phyloP scores from a whole-genome alignment of 352 stramenopile genomes.

The Pythium myriotylum region DNA sequence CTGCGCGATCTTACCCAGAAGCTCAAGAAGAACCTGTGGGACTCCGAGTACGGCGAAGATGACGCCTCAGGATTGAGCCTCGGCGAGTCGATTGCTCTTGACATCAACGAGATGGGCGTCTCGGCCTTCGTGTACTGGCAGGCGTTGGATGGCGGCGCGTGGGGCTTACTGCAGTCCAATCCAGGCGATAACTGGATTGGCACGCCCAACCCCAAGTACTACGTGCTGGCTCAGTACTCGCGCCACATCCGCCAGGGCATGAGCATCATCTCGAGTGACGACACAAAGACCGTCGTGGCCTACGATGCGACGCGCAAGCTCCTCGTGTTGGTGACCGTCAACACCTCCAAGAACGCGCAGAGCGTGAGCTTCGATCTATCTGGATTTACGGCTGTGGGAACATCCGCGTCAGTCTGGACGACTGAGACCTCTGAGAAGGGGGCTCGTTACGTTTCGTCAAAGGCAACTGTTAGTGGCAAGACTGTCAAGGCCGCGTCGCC shows the following conservation, averaged over 20 bases:
- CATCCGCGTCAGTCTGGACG: conserved; percentile 39
- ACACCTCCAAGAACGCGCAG: conserved; percentile 29
- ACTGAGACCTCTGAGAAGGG: conserved; percentile 44
- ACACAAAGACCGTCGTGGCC: conserved; percentile 49
- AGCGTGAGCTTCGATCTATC: conserved; percentile 46
- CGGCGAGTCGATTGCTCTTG: conserved; percentile 47
- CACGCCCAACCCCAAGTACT: conserved; percentile 53
- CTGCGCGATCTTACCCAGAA: conserved; percentile 37
- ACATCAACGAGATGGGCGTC: conserved; percentile 64
- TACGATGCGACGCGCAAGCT: conserved; percentile 39
- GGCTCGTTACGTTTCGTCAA: conserved; percentile 35
- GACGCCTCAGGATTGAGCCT: conserved; percentile 49
- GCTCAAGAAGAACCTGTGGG: conserved; percentile 48
- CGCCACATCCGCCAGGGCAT: conserved; percentile 66
- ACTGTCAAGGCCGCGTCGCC: conserved; percentile 36
- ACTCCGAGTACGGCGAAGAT: conserved; percentile 62
- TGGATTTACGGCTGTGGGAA: conserved; percentile 31
- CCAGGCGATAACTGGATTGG: conserved; percentile 41
- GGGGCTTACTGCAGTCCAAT: conserved; percentile 55
- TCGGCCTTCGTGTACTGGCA: conserved; percentile 73
- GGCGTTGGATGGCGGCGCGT: conserved; percentile 46
- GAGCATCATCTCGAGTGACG: conserved; percentile 42
- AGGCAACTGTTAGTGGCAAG: conserved; percentile 28
- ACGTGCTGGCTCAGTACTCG: conserved; percentile 56
- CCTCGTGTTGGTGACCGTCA: conserved; percentile 52